Conservation (phyloP, 495 filamentous ascomycete species). For the Pyrenopolyporus hunteri region DNA sequence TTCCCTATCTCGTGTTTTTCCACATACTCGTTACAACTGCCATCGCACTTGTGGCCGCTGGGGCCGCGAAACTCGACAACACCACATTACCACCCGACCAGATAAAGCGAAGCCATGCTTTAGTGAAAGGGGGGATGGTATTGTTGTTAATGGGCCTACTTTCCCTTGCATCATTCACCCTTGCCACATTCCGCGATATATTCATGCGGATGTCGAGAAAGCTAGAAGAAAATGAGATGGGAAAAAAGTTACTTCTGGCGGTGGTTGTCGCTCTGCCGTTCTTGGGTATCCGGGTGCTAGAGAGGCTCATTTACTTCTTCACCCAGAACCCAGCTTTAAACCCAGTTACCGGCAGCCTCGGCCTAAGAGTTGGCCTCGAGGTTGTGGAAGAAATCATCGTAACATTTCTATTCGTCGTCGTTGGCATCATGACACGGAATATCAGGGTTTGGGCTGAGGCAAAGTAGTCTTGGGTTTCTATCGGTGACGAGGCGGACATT, state of each 20-base stretch:
- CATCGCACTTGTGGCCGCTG: conserved; percentile 40
- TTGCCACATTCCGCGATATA: conserved; percentile 30
- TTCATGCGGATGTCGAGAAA: not conserved
- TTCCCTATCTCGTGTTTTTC: conserved; percentile 28
- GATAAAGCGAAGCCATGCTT: conserved; percentile 2
- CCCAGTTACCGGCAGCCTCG: conserved; percentile 34
- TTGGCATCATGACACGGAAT: conserved; percentile 37
- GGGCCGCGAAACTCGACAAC: conserved; percentile 38
- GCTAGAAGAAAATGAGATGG: not conserved
- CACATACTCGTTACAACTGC: conserved; percentile 34
- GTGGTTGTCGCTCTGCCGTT: conserved; percentile 41
- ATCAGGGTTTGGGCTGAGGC: too few species aligned
- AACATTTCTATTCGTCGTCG: conserved; percentile 34
- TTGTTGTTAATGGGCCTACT: conserved; percentile 46
- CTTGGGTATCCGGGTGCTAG: conserved; percentile 38
- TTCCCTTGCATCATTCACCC: conserved; percentile 34
- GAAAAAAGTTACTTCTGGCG: conserved; percentile 39
- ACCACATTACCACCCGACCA: conserved; percentile 28
- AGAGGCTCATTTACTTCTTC: conserved; percentile 41
- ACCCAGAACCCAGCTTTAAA: conserved; percentile 29
- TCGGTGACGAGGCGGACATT: too few species aligned
- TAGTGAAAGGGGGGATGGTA: conserved; percentile 45
- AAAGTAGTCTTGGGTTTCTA: too few species aligned
- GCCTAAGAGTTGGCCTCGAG: conserved; percentile 39
- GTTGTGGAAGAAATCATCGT: conserved; percentile 44